Base-by-base conservation (phyloP, 768 basidiomycete species). In the Amanita rimosa region DNA sequence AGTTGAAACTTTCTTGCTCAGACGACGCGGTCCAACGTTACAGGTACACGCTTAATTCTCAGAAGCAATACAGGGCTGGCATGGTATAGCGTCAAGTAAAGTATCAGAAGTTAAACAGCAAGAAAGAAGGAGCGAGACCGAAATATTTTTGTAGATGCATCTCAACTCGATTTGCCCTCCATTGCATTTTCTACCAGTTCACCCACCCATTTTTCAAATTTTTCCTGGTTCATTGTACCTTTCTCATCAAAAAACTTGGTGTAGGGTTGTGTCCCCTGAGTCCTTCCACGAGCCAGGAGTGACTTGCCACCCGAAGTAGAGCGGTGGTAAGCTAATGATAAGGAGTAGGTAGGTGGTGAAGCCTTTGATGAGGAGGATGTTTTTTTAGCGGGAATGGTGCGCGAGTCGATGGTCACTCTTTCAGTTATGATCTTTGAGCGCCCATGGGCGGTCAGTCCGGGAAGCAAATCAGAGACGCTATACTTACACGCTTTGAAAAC, bases 401-500 rank as follows among this genome's bases (percentile, higher is more conserved):
- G 72, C 3, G 91, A 85, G 17, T 78, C 74, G 49, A 94, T 73
- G 24, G 81, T 86, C 65, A 97, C 78, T 54, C 84, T 81, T 61
- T 97, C 93, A 2, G 89, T 91, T 41, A 94, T 83, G 60, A 96
- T 95, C 85, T n/a, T n/a, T 94, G 62, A 6, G 67, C 66, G 19
- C 38, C 11, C 21, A n/a, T n/a, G n/a, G n/a, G n/a, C n/a, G n/a
- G 41, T 11, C 75, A 74, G 27, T 39, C 51, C 47, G 44, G 22
- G 43, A 21, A 50, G 13, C 19, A 14, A 37, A 22, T 36, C 10
- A 34, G 29, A 35, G 27, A 11, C 11, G 21, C 17, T 33, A 44
- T 17, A 69, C 81, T 51, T 55, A 90, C 88, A 51, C 89, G 75
- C 63, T 89, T 91, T 13, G 87, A 86, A 53, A 95, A 80, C 13